These are phyloP conservation scores for Silene vulgaris DNA, from an alignment of 179 eudicot genomes.

Conservation along the genomic window DNA sequence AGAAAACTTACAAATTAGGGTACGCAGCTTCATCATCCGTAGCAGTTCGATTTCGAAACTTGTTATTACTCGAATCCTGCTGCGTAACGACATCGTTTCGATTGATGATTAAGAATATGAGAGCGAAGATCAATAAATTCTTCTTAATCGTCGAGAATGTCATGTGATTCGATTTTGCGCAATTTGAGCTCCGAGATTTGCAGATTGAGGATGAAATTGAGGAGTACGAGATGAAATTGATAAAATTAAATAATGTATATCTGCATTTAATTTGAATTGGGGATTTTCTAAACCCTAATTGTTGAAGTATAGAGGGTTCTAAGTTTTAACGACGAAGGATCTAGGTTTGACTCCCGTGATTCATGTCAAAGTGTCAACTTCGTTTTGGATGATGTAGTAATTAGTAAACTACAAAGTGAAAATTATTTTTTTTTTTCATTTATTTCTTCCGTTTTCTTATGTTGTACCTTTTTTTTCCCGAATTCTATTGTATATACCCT, in stretches of 20 bases:
- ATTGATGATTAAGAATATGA: constrained; percentile 28
- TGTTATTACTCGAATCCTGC: constrained; percentile 33
- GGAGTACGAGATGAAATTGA: no score
- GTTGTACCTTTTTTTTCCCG: no score
- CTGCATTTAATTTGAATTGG: constrained; percentile 13
- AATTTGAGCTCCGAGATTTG: constrained; percentile 6
- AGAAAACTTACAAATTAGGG: constrained; percentile 53
- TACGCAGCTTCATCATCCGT: constrained; percentile 62
- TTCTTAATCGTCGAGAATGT: constrained; percentile 26
- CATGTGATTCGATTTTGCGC: constrained; percentile 33
- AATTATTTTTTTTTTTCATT: no score
- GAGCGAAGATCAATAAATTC: constrained; percentile 25
- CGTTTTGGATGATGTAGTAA: neutral
- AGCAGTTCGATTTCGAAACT: constrained; percentile 70
- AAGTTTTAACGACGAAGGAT: constrained; percentile 4
- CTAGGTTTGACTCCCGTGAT: constrained; percentile 5
- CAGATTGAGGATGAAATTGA: neutral
- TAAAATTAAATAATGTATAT: neutral
- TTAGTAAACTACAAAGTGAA: neutral
- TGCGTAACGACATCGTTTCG: constrained; percentile 29
- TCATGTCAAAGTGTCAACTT: constrained; percentile 8
- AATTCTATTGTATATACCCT: no score
- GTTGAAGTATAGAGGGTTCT: neutral
- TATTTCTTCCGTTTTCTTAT: no score
- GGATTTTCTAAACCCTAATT: constrained; percentile 2